Percentiles rank a stretch among this genome's conserved stretches.
phyloP scores from a whole-genome alignment of 306 rosid species.

The peach (Prunus persica) region DNA sequence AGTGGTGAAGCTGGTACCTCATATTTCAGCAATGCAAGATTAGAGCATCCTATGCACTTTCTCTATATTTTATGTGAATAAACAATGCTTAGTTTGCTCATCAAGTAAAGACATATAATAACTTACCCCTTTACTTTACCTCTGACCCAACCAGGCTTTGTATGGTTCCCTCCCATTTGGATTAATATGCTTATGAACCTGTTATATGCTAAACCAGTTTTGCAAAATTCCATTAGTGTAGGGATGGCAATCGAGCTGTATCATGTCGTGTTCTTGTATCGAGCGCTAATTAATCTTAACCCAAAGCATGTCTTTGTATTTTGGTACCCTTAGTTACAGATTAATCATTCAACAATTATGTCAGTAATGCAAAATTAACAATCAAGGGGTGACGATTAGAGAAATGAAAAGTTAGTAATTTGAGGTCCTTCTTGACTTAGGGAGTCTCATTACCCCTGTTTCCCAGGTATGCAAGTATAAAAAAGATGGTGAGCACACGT shows the following conservation, averaged over 20 bases:
- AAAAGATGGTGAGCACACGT: conserved; percentile 51
- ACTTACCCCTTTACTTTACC: not conserved
- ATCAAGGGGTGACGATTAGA: not conserved
- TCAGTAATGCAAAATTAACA: conserved; percentile 1
- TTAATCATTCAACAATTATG: not conserved
- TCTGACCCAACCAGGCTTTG: conserved; percentile 1
- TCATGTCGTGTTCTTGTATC: not conserved
- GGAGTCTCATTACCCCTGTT: conserved; percentile 22
- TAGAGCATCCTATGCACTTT: conserved; percentile 55
- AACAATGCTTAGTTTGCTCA: conserved; percentile 1
- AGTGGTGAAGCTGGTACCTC: conserved; percentile 35
- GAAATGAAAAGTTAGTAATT: not conserved
- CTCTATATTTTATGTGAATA: conserved; percentile 1
- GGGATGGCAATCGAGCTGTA: not conserved
- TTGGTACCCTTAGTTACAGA: not conserved
- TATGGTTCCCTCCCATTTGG: not conserved
- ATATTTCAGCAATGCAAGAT: conserved; percentile 14
- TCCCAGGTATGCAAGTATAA: conserved; percentile 20
- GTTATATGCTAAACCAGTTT: not conserved
- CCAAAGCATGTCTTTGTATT: not conserved
- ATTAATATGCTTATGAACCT: not conserved
- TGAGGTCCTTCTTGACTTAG: conserved; percentile 5
- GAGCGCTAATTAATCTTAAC: not conserved
- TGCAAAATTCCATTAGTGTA: not conserved
- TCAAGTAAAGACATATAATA: conserved; percentile 1